Conservation (phyloP, 116 monocot species). For the Trichopus zeylanicus region DNA sequence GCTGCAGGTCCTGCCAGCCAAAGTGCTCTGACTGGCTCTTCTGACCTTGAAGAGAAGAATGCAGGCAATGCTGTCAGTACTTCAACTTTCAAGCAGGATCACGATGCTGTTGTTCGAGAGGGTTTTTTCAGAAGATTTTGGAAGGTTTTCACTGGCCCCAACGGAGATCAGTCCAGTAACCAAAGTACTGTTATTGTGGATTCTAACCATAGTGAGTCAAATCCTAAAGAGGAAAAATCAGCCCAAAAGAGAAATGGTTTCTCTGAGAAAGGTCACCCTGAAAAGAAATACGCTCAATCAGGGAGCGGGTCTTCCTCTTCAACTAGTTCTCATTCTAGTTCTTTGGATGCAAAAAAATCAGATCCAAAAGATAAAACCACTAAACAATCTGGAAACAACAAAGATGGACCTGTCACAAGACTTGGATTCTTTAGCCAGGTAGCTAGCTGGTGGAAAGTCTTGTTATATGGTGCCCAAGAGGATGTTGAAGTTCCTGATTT, state of each 20-base stretch:
- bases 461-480: constrained; percentile 18
- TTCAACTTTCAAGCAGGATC: not conserved
- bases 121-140: constrained; percentile 16
- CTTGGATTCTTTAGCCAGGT: constrained; percentile 18
- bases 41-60: constrained; percentile 3
- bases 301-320: not conserved
- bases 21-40: not conserved
- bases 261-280: constrained; percentile 5
- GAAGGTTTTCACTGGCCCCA: not conserved
- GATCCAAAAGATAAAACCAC: constrained; percentile 3
- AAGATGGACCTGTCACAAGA: constrained; percentile 3
- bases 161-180: constrained; percentile 1
- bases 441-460: constrained; percentile 11
- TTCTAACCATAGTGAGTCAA: not conserved
- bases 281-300: constrained; percentile 4
- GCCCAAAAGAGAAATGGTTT: not conserved
- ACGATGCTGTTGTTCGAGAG: constrained; percentile 4
- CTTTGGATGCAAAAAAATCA: constrained; percentile 4
- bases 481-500: not conserved
- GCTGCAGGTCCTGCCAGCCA: not conserved
- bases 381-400: constrained; percentile 5
- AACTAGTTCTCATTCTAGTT: constrained; percentile 2
- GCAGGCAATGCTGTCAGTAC: not conserved
- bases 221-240: constrained; percentile 1
- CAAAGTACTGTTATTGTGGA: constrained; percentile 4